Evolutionary conservation across 1,284 basidiomycete genomes (phyloP), one percentile per base, ranked within the genome.

Genomic region (Thecaphora thlaspeos): DNA sequence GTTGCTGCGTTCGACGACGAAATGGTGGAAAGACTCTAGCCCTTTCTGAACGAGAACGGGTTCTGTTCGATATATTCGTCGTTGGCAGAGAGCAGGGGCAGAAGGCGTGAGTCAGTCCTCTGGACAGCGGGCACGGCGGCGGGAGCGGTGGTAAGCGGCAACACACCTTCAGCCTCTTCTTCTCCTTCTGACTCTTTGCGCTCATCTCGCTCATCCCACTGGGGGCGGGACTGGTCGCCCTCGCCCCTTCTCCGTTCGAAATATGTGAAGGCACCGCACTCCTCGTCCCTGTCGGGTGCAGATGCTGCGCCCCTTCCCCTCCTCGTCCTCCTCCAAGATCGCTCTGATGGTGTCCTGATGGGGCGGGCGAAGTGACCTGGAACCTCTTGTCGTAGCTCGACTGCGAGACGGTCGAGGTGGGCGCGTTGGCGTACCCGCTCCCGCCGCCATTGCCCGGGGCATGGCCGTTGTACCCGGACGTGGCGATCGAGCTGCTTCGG

Each of bases 31-130:
- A n/a, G n/a, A n/a, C n/a, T 11, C 11, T 28, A 28, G 26, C 26
- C 26, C 26, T 71, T 71, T 42, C 68, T 71, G 40, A 65, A 71
- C 1, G 48, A 51, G 32, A 72, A 72, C 0, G 54, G 46, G 23
- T 71, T 67, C 32, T 48, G 37, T 26, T 28, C 11, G 40, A 21
- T 41, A 41, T 4, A 8, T 12, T 12, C 12, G 7, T 4, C 11
- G 32, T 18, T 30, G 12, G 38, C 24, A 18, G 14, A 21, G n/a
- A n/a, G 4, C 4, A 12, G 22, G 17, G 42, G 10, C 26, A 7
- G 9, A 43, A 32, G 18, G 48, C 30, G 18, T 19, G 43, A 23
- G 22, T 43, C 40, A 4, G 22, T 24, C 15, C 41, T 7, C n/a
- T n/a, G n/a, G n/a, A n/a, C n/a, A n/a, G n/a, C n/a, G n/a, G n/a